A percentile compares a stretch with the other conserved stretches of the same genome.
Evolutionary conservation across 345 rosid genomes (phyloP).

Genomic region (Brassica carinata): DNA sequence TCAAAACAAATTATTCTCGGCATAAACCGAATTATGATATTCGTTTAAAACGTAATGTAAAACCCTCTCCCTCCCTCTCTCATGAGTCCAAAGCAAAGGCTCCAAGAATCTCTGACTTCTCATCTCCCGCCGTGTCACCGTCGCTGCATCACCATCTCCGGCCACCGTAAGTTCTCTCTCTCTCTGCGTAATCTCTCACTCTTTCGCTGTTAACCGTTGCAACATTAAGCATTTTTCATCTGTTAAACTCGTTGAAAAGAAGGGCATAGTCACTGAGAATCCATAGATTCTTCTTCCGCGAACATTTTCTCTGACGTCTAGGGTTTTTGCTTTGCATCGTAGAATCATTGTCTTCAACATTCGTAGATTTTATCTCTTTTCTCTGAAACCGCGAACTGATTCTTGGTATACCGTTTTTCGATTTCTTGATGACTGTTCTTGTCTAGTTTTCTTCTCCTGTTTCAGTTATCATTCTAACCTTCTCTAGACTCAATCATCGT

Average conservation of each 20-base stretch:
- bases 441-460: neutral
- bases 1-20: neutral
- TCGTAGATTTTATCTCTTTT: neutral
- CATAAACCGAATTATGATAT: neutral
- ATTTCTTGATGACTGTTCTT: neutral
- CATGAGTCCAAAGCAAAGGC: neutral
- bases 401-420: neutral
- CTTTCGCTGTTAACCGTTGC: neutral
- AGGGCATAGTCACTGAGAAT: neutral
- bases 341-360: neutral
- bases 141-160: neutral
- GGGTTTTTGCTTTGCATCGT: neutral
- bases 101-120: neutral
- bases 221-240: neutral
- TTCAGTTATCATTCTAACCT: too few relatives aligned
- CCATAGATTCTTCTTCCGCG: neutral
- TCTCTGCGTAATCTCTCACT: neutral
- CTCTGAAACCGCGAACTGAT: neutral
- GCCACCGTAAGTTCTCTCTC: neutral
- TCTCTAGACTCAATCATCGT: neutral
- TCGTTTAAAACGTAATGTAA: neutral
- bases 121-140: neutral
- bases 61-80: neutral
- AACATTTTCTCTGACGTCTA: neutral
- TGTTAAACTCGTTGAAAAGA: neutral